Percentiles rank a stretch among this genome's conserved stretches.
phyloP scores from a whole-genome alignment of 768 basidiomycete species.

The Serpula lacrymans region DNA sequence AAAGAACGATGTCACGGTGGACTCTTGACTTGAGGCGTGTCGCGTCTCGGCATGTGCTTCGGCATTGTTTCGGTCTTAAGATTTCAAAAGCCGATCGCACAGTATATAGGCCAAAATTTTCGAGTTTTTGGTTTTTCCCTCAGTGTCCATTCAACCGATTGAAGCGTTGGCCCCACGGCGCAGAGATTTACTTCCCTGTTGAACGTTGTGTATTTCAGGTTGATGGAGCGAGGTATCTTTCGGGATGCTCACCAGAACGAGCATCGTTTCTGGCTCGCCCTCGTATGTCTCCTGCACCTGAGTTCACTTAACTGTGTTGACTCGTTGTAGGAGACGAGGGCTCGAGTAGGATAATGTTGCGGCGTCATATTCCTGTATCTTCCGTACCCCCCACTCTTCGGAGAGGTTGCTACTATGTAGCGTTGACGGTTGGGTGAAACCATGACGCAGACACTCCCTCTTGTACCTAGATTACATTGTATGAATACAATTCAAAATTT shows the following conservation, averaged over 20 bases:
- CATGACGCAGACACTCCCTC: slow-evolving; percentile 64
- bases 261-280: slow-evolving; percentile 35
- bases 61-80: slow-evolving; percentile 21
- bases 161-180: slow-evolving; percentile 57
- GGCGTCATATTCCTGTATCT: slow-evolving; percentile 84
- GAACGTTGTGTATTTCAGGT: slow-evolving; percentile 64
- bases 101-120: slow-evolving; percentile 28
- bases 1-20: neutral
- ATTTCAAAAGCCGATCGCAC: slow-evolving; percentile 15
- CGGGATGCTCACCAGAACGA: slow-evolving; percentile 50
- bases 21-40: neutral
- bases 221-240: slow-evolving; percentile 72
- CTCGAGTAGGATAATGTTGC: slow-evolving; percentile 42
- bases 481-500: too few relatives aligned
- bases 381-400: slow-evolving; percentile 49
- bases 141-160: slow-evolving; percentile 68
- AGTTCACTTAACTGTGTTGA: slow-evolving; percentile 56
- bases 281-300: slow-evolving; percentile 32
- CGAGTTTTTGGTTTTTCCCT: slow-evolving; percentile 21
- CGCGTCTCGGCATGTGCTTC: slow-evolving; percentile 12
- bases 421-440: slow-evolving; percentile 81
- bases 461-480: too few relatives aligned
- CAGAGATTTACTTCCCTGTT: slow-evolving; percentile 52
- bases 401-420: slow-evolving; percentile 65
- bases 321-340: slow-evolving; percentile 38